phyloP scores from a whole-genome alignment of 352 stramenopile species.

The Phytophthora syringae region DNA sequence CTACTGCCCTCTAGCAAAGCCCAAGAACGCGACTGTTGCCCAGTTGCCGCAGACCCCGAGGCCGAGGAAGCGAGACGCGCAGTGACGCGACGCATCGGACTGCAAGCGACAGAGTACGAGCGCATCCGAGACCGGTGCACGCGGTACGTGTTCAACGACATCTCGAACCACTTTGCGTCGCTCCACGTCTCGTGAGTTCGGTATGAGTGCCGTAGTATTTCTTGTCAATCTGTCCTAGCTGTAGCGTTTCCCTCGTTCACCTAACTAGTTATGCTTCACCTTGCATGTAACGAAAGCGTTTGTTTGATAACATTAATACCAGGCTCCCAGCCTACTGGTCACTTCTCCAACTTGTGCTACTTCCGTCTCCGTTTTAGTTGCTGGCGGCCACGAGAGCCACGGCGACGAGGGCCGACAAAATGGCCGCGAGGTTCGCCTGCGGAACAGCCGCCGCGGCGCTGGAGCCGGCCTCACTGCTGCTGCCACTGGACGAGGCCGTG shows the following conservation, averaged over 20 bases:
- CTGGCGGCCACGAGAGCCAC: constrained; percentile 26
- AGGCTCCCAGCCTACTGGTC: neutral
- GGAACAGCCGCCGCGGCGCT: constrained; percentile 14
- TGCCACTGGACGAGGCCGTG: constrained; percentile 19
- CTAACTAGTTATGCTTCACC: too few relatives aligned
- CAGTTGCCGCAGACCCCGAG: constrained; percentile 4
- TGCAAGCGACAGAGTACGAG: constrained; percentile 63
- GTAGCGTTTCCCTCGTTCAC: neutral
- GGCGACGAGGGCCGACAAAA: constrained; percentile 20
- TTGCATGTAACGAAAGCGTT: constrained; percentile 18
- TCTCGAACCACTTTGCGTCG: constrained; percentile 18
- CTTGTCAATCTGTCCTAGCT: neutral
- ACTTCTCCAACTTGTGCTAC: neutral
- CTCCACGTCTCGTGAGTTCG: constrained; percentile 22
- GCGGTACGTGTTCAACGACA: constrained; percentile 60
- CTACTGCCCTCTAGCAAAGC: constrained; percentile 46
- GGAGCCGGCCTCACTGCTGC: constrained; percentile 23
- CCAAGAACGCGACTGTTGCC: constrained; percentile 4
- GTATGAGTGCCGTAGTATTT: too few relatives aligned
- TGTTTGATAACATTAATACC: constrained; percentile 26
- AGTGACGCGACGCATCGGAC: constrained; percentile 50
- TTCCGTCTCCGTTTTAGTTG: constrained; percentile 18
- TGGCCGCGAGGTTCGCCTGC: constrained; percentile 19
- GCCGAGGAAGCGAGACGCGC: constrained; percentile 39
- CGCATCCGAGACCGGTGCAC: constrained; percentile 57